Base-by-base conservation (phyloP, 2,329 filamentous ascomycete genomes). In the Pyricularia sp. region DNA sequence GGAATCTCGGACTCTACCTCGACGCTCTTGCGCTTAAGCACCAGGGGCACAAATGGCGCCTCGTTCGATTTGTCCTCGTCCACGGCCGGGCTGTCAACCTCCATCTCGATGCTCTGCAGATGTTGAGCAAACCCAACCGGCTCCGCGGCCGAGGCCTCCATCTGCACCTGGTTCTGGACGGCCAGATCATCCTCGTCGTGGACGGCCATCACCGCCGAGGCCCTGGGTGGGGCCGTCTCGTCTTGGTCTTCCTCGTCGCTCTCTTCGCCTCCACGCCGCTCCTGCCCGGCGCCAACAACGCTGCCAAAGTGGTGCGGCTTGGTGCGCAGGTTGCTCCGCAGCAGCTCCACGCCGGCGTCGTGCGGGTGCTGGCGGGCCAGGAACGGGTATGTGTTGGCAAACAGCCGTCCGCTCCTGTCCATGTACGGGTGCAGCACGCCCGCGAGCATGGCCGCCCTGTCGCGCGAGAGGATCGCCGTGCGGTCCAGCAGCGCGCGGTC, bases 401-500 rank as follows among this genome's bases (percentile, higher is more conserved):
- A 86, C 67, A 87, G 85, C 71, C 87, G 82, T 61, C 89, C 86
- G 75, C 88, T 84, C 74, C 86, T 81, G 74, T 88, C 82, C 71
- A 88, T 80, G 77, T 89, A 87, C 0, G 93, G 92, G 77, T 95
- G 93, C 70, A 97, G 81, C 14, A 96, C 88, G 76, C 92, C 94
- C 6, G 93, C 88, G 12, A 95, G 75, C 85, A 97, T 92, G 61
- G 91, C 90, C 36, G 89, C 83, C 75, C 88, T 89, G 76, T 90
- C 84, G 70, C 85, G 83, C 5, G 84, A 86, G 26, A 97, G 80
- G 69, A 97, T 90, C 25, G 92, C 91, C 2, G 92, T 92, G 72
- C 92, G 90, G 75, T 97, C 93, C 71, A 97, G 83, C 66, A 92
- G 87, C 12, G 89, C 86, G 68, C 94, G 89, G 25, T 92, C 76